Evolutionary conservation across 2,329 filamentous ascomycete genomes (phyloP).

Genomic region (Fusarium nisikadoi): DNA sequence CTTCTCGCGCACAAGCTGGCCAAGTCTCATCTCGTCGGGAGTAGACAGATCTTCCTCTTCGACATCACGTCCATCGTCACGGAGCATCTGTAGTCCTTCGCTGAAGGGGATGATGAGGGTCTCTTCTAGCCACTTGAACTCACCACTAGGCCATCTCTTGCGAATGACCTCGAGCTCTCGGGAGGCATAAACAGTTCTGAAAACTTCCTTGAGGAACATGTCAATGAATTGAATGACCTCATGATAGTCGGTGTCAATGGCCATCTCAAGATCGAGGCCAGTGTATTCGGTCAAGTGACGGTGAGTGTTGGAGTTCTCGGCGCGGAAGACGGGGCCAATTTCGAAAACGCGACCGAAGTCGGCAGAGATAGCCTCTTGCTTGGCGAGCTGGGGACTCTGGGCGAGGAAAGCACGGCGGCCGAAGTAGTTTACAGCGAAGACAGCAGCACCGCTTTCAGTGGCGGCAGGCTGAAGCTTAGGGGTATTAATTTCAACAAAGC

Average conservation of each 20-base stretch:
- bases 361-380: conserved; percentile 91
- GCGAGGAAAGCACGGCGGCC: conserved; percentile 86
- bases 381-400: conserved; percentile 90
- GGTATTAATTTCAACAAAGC: conserved; percentile 93
- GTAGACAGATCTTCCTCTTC: conserved; percentile 83
- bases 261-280: conserved; percentile 92
- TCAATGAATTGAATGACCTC: conserved; percentile 86
- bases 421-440: conserved; percentile 94
- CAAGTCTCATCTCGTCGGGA: conserved; percentile 86
- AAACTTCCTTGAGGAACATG: conserved; percentile 80
- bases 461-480: conserved; percentile 91
- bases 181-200: conserved; percentile 54
- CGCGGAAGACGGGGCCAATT: conserved; percentile 77
- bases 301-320: conserved; percentile 95
- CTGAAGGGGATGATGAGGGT: conserved; percentile 84
- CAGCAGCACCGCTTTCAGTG: conserved; percentile 89
- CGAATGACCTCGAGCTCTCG: conserved; percentile 83
- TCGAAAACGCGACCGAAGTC: conserved; percentile 93
- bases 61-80: conserved; percentile 82
- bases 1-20: conserved; percentile 85
- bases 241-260: conserved; percentile 87
- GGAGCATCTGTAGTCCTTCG: conserved; percentile 83
- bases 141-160: conserved; percentile 84
- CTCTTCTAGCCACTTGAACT: conserved; percentile 86
- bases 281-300: conserved; percentile 95